These are phyloP conservation scores for Corylus avellana DNA, from an alignment of 306 rosid genomes.

Conservation along the genomic window DNA sequence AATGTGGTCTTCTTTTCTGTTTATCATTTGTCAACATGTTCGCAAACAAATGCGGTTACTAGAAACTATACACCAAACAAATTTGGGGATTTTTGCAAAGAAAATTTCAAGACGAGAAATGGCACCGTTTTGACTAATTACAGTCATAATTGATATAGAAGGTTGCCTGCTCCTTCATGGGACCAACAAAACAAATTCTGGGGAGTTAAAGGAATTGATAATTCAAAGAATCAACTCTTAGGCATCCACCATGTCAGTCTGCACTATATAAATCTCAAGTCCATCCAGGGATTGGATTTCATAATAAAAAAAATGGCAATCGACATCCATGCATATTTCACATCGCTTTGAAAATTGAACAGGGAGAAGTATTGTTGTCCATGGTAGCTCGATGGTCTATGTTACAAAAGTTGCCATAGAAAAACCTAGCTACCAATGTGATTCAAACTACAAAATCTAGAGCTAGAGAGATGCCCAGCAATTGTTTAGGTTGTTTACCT, in stretches of 20 bases:
- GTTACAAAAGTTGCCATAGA: slow-evolving; percentile 27
- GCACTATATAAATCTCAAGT: neutral
- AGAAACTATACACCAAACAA: no score
- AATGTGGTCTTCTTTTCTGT: neutral
- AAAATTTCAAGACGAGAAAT: no score
- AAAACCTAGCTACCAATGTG: slow-evolving; percentile 18
- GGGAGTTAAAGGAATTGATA: neutral
- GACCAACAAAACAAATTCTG: neutral
- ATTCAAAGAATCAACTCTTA: neutral
- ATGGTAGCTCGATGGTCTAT: slow-evolving; percentile 26
- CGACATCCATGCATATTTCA: slow-evolving; percentile 18
- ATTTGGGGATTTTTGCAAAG: no score
- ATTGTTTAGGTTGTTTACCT: slow-evolving; percentile 43
- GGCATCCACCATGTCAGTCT: neutral
- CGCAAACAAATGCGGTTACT: neutral
- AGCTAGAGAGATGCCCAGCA: slow-evolving; percentile 32
- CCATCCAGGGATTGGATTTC: neutral
- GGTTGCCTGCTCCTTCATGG: no score
- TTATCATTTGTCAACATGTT: neutral
- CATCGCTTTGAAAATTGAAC: slow-evolving; percentile 16
- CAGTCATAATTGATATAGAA: no score
- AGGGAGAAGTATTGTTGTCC: slow-evolving; percentile 22
- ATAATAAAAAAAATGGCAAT: neutral
- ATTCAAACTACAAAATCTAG: slow-evolving; percentile 37
- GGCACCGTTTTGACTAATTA: no score